Base-by-base conservation (phyloP, 1,139 yeast species). In the Diutina neorugosa region DNA sequence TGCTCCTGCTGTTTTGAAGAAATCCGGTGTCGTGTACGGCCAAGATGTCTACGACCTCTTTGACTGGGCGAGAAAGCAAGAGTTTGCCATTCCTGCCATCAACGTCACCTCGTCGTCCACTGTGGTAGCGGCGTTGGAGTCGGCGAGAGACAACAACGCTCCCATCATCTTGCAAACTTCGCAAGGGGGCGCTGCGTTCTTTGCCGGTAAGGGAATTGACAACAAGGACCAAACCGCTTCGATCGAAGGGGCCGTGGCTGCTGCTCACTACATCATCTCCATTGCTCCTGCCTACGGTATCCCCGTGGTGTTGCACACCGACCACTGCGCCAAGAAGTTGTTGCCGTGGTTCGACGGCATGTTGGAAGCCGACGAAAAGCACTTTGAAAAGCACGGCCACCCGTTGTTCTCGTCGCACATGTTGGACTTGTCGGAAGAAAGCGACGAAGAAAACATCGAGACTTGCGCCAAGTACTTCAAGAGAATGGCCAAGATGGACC, bases 161-260 rank as follows among this genome's bases (percentile, higher is more conserved):
- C 98, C 99, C 76, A 90, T 93, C 76, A 89, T 93, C 70, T 79
- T 93, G 70, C 99, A 93, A 78, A 82, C 93, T 63, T 93, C 98
- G 59, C 91, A 93, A 74, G 99, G 99, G 78, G 99, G 99, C 80
- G 95, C 98, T 63, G 98, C 98, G 61, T 94, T 81, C 89, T 93
- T 93, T 72, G 98, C 98, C 62, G 98, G 98, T 80, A 93, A 93
- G 84, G 98, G 98, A 76, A 91, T 94, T 64, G 81, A 81, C 72
- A 94, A 93, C 86, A 80, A 78, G 67, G 84, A 89, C 79, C 98
- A 93, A 77, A 78, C 78, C 65, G 98, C 98, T 59, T 86, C 98
- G 57, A 87, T 93, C 74, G 85, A 84, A 59, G 99, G 99, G 76
- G 75, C 96, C 68, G 71, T 93, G 70, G 97, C 99, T 66, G 98